A percentile compares a stretch with the other conserved stretches of the same genome.
Evolutionary conservation across 768 basidiomycete species (phyloP).

Genomic region (Hortiboletus campestris): DNA sequence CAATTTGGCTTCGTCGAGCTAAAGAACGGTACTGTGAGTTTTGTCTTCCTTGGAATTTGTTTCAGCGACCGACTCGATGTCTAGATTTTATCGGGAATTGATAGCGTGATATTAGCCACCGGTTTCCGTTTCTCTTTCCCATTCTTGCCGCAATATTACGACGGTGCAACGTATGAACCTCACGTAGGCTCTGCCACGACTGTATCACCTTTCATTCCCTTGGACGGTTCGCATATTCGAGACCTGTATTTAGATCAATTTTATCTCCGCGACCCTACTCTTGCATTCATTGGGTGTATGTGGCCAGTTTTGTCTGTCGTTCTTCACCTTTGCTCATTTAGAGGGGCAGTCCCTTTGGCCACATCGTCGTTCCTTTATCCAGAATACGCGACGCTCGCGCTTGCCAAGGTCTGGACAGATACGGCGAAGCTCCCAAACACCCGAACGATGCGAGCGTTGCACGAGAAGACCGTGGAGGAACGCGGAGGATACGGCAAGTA

Average conservation of each 20-base stretch:
- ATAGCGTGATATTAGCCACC: slow-evolving; percentile 14
- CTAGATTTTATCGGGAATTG: slow-evolving; percentile 9
- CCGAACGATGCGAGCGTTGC: background rate
- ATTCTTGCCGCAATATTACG: slow-evolving; percentile 18
- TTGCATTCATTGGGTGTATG: slow-evolving; percentile 10
- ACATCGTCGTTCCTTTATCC: background rate
- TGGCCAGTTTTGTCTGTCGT: background rate
- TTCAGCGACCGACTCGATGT: too few relatives aligned
- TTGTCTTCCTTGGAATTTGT: background rate
- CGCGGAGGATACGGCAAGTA: slow-evolving; percentile 17
- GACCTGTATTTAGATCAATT: slow-evolving; percentile 14
- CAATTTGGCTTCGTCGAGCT: slow-evolving; percentile 16
- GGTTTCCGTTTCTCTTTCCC: slow-evolving; percentile 14
- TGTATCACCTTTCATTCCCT: slow-evolving; percentile 9
- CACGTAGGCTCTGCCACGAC: background rate
- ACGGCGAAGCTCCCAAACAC: slow-evolving; percentile 8
- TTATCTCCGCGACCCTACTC: slow-evolving; percentile 12
- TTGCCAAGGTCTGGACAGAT: slow-evolving; percentile 18
- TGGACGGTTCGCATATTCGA: slow-evolving; percentile 7
- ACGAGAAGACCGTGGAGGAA: slow-evolving; percentile 2
- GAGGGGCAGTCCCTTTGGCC: background rate
- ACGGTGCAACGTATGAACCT: background rate
- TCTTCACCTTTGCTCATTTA: background rate
- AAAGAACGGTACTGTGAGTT: slow-evolving; percentile 13
- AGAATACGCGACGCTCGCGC: slow-evolving; percentile 3